Evolutionary conservation across 495 filamentous ascomycete genomes (phyloP), one percentile per base, ranked within the genome.

Genomic region (Penicillium flavigenum): DNA sequence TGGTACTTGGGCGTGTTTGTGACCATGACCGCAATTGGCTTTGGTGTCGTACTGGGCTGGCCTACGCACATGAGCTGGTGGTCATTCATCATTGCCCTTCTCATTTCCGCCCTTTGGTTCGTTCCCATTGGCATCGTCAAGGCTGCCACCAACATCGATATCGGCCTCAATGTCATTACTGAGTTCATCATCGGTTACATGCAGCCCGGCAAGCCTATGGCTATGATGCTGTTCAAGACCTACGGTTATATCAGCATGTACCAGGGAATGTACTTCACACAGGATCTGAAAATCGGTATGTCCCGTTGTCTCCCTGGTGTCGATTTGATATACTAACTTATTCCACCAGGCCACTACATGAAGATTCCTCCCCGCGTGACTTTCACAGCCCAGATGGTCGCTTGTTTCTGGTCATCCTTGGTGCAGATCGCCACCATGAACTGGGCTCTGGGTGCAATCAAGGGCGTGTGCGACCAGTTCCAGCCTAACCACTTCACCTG

Each of bases 161-260:
- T 85, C 11, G 80, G 77, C 12, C 64, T 85, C 11, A 86, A 86
- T 38, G 82, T 86, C 20, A 71, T 86, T 45, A 79, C 83, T 16
- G 83, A 86, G 56, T 88, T 87, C 58, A 75, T 88, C 19, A 76
- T 79, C n/a, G 85, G 85, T 1, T 85, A 86, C 62, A 84, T 86
- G 69, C 80, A 83, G 51, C 81, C 81, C 1, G 85, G 85, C 7
- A 69, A 68, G 4, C 84, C 85, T 2, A 78, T 86, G 57, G 84
- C 79, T 4, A 81, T 85, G 69, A 91, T 87, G 84, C 70, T 86
- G 45, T 87, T 87, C 74, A 85, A 85, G 58, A 80, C 81, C 4
- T 84, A 80, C 55, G 81, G 82, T 14, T 84, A 83, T 53, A 83
- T 86, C 38, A 79, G 76, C 36, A 76, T 83, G 64, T 75, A 69